Conservation (phyloP, 1,139 yeast species). For the Candida sp. region DNA sequence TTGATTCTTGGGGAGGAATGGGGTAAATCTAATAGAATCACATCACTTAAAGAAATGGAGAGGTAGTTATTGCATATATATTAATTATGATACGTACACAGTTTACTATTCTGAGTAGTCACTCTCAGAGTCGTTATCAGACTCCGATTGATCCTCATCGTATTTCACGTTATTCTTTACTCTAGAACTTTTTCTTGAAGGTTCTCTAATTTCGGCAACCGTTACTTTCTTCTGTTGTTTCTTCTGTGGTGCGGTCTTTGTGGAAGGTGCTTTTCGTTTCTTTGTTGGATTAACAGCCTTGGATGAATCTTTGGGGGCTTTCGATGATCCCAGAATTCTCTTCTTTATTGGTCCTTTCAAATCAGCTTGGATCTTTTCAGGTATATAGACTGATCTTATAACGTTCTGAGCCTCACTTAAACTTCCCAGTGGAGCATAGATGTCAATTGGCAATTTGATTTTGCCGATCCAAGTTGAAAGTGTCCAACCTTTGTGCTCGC, state of each 20-base stretch:
- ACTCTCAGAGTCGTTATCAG: constrained; percentile 15
- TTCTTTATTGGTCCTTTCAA: constrained; percentile 24
- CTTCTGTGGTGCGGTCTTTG: constrained; percentile 3
- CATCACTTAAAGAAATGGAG: constrained; percentile 52
- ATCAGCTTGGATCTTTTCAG: constrained; percentile 34
- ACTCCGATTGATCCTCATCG: constrained; percentile 16
- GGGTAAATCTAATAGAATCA: constrained; percentile 41
- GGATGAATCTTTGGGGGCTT: constrained; percentile 9
- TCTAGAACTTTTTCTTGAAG: constrained; percentile 45
- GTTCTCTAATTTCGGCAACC: constrained; percentile 35
- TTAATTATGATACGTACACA: not conserved
- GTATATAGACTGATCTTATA: constrained; percentile 47
- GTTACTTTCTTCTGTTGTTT: constrained; percentile 46
- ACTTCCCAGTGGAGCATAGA: constrained; percentile 55
- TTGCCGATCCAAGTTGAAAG: constrained; percentile 83
- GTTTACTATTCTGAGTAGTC: constrained; percentile 6
- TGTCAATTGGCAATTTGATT: constrained; percentile 60
- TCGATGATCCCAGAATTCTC: constrained; percentile 13
- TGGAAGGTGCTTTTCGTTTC: constrained; percentile 2
- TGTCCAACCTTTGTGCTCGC: constrained; percentile 63
- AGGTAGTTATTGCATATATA: constrained; percentile 13
- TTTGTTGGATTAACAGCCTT: constrained; percentile 1
- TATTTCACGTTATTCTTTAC: constrained; percentile 36
- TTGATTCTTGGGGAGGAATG: constrained; percentile 79
- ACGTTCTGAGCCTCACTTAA: constrained; percentile 42